Evolutionary conservation across 805 yeast genomes (phyloP).

Genomic region (Kregervanrija delftensis): DNA sequence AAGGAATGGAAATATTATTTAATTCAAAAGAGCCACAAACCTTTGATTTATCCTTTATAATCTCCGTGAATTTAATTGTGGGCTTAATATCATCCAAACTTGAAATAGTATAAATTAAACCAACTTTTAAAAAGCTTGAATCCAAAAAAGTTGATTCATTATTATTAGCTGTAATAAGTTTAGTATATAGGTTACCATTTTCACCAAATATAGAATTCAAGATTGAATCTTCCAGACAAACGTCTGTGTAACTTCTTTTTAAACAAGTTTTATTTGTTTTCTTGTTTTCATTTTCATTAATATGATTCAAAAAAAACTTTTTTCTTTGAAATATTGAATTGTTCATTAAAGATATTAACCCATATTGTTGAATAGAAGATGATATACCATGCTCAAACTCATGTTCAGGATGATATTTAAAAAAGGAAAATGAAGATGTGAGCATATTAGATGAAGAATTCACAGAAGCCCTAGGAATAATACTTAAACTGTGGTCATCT

Average conservation of each 20-base stretch:
- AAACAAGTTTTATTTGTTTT: conserved; percentile 2
- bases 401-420: conserved; percentile 22
- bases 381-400: conserved; percentile 12
- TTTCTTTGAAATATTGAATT: conserved; percentile 17
- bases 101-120: conserved; percentile 14
- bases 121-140: conserved; percentile 22
- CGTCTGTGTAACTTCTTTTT: conserved; percentile 15
- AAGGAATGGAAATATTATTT: conserved; percentile 14
- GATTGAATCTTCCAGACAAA: conserved; percentile 1
- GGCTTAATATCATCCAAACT: conserved; percentile 9
- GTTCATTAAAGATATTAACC: conserved; percentile 22
- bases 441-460: no score
- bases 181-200: background rate
- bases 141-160: background rate
- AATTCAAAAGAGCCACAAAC: conserved; percentile 19
- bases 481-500: no score
- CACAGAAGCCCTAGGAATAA: no score
- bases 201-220: background rate
- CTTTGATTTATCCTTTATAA: conserved; percentile 8
- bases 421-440: conserved; percentile 12
- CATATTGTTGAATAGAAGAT: conserved; percentile 15
- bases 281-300: background rate
- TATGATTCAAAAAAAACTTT: background rate
- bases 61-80: conserved; percentile 17
- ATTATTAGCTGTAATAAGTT: background rate